These are phyloP conservation scores for Mortierella alpina DNA, from an alignment of 192 early-diverging fungal genomes.

Conservation along the genomic window DNA sequence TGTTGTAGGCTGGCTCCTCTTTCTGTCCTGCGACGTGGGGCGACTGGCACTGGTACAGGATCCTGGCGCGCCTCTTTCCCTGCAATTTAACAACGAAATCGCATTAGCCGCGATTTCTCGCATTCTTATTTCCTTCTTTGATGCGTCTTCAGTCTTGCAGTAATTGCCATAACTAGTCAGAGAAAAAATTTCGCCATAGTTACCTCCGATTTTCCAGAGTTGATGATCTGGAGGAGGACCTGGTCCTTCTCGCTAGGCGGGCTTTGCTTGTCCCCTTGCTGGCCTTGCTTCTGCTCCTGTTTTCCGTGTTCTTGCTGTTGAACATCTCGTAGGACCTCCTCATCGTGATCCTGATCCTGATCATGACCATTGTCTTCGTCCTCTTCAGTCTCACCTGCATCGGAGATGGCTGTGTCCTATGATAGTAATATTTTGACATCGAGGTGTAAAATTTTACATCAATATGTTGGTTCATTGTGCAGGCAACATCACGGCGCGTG, in stretches of 20 bases:
- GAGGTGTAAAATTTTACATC: neutral
- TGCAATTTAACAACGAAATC: neutral
- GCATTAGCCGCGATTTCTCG: neutral
- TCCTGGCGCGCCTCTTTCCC: conserved; percentile 13
- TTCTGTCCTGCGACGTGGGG: conserved; percentile 27
- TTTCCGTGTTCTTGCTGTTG: neutral
- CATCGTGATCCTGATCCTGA: neutral
- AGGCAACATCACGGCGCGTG: neutral
- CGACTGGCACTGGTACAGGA: conserved; percentile 30
- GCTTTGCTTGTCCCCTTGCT: conserved; percentile 15
- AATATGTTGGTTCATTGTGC: neutral
- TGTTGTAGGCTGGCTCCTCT: conserved; percentile 34
- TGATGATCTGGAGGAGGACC: conserved; percentile 41
- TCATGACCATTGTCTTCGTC: no score
- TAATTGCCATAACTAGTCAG: neutral
- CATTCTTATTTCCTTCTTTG: neutral
- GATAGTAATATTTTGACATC: neutral
- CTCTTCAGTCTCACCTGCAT: no score
- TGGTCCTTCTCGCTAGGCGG: conserved; percentile 8
- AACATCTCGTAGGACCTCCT: neutral
- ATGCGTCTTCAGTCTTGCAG: neutral
- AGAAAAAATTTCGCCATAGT: neutral
- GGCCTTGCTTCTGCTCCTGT: conserved; percentile 12
- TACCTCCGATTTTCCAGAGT: conserved; percentile 42
- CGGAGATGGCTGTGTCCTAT: neutral